Evolutionary conservation across 768 basidiomycete species (phyloP).

Genomic region (Lactarius akahatsu): DNA sequence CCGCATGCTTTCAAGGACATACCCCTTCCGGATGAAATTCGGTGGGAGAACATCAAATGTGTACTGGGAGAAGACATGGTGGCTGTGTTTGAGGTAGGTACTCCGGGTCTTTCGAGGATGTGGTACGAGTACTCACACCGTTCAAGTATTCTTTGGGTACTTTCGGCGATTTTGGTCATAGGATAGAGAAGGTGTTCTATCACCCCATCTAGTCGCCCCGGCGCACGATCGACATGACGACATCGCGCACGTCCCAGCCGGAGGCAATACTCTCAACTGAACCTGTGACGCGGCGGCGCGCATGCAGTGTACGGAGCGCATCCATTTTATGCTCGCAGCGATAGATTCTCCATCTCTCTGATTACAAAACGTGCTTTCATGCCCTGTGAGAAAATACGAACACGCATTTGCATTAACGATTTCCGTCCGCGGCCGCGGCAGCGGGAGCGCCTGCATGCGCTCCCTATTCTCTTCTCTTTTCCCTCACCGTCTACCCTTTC

Average conservation of each 20-base stretch:
- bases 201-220: constrained; percentile 1
- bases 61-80: constrained; percentile 16
- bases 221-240: not conserved
- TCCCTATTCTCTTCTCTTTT: not conserved
- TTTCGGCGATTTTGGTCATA: not conserved
- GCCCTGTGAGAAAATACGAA: not conserved
- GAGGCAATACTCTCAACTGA: not conserved
- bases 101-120: not conserved
- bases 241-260: not conserved
- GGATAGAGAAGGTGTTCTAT: constrained; percentile 12
- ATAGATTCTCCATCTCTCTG: not conserved
- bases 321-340: not conserved
- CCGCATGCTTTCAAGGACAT: constrained; percentile 11
- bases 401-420: not conserved
- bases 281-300: not conserved
- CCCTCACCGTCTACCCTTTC: not conserved
- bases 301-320: not conserved
- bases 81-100: constrained; percentile 8
- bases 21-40: not conserved
- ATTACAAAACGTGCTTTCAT: not conserved
- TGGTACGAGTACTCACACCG: not conserved
- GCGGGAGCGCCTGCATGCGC: too few relatives aligned
- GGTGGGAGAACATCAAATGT: not conserved
- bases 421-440: not conserved
- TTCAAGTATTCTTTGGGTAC: constrained; percentile 1